Base-by-base conservation (phyloP, 2,329 filamentous ascomycete species). In the Colletotrichum abscissum region DNA sequence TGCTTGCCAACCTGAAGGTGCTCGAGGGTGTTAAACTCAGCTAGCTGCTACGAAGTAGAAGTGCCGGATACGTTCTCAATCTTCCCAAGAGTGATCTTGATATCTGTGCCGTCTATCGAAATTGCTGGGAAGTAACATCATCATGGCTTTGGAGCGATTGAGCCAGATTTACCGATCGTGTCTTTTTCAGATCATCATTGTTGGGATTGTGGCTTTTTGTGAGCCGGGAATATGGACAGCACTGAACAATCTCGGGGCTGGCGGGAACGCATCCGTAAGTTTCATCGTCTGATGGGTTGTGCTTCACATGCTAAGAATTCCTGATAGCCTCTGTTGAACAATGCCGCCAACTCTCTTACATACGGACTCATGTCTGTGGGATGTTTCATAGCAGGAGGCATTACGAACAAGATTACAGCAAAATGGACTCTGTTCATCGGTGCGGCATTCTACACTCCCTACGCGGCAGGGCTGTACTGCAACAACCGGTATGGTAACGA, bases 401-500 rank as follows among this genome's bases (percentile, higher is more conserved):
- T 72, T 26, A 72, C 69, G 11, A 72, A 72, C 16, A 72, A 72
- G n/a, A 59, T 72, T 58, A 72, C 64, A 0, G 64, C 69, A n/a
- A 83, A 83, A 52, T 79, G 78, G 35, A 81, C 82, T 1, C 76
- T 87, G 5, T 77, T 86, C 14, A 79, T 86, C 9, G 85, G 85
- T 2, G 84, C 84, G 0, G 75, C 85, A 1, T 85, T 85, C 3
- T 86, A 83, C 65, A 81, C 82, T 0, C 82, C 84, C 0, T 86
- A 86, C 71, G 84, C 82, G 11, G 84, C 84, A 0, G 80, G 83
- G 0, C 75, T 86, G 14, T 86, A 86, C 35, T 79, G 82, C 28
- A 86, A 86, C 73, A 86, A 85, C 72, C 80, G 84, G 1, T 85
- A 83, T 64, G 83, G 84, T 0, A 80, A 80, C 1, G 79, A 84